phyloP scores from a whole-genome alignment of 2,329 filamentous ascomycete species.

The Neonectria punicea region DNA sequence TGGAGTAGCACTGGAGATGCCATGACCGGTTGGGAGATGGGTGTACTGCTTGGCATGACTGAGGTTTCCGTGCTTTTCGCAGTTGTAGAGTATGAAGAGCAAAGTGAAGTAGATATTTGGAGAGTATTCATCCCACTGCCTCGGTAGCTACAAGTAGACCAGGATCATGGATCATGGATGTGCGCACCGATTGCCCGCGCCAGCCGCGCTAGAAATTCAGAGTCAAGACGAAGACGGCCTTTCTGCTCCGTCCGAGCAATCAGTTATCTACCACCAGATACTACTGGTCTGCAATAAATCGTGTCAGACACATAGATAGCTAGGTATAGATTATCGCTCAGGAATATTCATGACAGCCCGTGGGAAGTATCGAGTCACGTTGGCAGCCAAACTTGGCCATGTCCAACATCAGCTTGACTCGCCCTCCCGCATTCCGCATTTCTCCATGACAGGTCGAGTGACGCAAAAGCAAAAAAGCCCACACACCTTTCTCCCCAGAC shows the following conservation, averaged over 20 bases:
- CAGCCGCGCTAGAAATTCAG: not conserved
- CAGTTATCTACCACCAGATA: too few species aligned
- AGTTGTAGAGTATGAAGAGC: not conserved
- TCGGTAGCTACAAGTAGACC: not conserved
- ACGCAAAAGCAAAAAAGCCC: not conserved
- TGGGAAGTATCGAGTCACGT: too few species aligned
- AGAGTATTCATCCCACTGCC: not conserved
- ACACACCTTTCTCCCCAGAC: conserved; percentile 12
- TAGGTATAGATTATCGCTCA: too few species aligned
- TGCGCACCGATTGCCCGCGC: not conserved
- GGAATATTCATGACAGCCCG: too few species aligned
- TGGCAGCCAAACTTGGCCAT: not conserved
- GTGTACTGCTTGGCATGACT: not conserved
- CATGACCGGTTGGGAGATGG: too few species aligned
- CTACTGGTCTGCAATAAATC: too few species aligned
- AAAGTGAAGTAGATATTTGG: not conserved
- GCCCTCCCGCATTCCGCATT: not conserved
- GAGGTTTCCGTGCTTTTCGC: not conserved
- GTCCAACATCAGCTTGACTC: not conserved
- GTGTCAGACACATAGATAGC: too few species aligned
- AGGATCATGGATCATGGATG: not conserved
- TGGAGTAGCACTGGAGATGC: too few species aligned
- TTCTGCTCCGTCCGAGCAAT: not conserved
- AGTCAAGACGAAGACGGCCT: not conserved
- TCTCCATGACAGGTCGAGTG: not conserved